Percentiles rank a stretch among this genome's conserved stretches.
phyloP scores from a whole-genome alignment of 176 grass and related monocot species.

The Ensete glaucum region DNA sequence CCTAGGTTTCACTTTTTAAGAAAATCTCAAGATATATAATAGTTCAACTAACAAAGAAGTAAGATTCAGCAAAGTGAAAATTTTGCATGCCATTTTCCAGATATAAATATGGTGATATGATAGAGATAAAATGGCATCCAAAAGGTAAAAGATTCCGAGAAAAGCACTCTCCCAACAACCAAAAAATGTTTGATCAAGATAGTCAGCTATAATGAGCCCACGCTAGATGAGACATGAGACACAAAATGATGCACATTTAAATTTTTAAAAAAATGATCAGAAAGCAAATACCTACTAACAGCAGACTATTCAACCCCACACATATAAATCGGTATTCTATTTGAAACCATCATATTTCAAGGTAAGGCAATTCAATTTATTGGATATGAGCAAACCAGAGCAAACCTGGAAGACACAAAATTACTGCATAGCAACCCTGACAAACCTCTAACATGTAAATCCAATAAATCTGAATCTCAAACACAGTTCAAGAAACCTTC shows the following conservation, averaged over 20 bases:
- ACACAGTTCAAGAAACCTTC: no score
- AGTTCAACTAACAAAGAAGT: conserved; percentile 1
- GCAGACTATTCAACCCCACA: not conserved
- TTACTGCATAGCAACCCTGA: no score
- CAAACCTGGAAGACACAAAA: no score
- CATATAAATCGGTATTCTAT: no score
- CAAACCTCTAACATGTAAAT: no score
- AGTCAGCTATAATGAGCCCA: not conserved
- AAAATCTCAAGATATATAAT: not conserved
- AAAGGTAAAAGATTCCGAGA: not conserved
- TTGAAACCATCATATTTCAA: no score
- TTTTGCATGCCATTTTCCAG: not conserved
- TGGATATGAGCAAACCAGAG: no score
- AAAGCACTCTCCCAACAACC: not conserved
- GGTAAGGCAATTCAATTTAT: no score
- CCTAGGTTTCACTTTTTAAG: not conserved
- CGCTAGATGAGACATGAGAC: not conserved
- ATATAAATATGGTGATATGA: not conserved
- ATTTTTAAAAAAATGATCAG: not conserved
- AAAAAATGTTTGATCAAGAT: not conserved
- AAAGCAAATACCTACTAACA: not conserved
- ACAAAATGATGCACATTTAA: not conserved
- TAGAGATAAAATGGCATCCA: not conserved
- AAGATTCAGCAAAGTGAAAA: not conserved
- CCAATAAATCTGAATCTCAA: no score